Percentiles rank a stretch among this genome's conserved stretches.
Conservation (phyloP, 352 stramenopile genomes). For the Phytopythium ostracodes region DNA sequence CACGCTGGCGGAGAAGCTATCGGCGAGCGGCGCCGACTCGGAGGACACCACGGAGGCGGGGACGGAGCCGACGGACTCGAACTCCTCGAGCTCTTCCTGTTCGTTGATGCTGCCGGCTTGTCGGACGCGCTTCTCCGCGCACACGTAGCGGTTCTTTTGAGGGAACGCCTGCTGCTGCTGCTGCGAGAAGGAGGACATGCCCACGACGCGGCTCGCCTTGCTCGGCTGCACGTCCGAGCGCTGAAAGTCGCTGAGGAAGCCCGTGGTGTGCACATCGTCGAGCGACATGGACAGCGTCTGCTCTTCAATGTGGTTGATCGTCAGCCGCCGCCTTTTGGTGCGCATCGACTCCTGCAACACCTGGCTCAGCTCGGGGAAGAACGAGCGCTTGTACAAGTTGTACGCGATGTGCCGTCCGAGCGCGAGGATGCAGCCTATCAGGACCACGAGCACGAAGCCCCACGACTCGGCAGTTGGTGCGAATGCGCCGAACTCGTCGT, state of each 20-base stretch:
- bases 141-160: slow-evolving; percentile 13
- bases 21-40: slow-evolving; percentile 22
- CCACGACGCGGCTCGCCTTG: slow-evolving; percentile 19
- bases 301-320: slow-evolving; percentile 71
- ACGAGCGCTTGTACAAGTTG: slow-evolving; percentile 79
- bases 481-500: slow-evolving; percentile 78
- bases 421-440: slow-evolving; percentile 65
- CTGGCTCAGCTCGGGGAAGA: slow-evolving; percentile 64
- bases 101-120: not conserved
- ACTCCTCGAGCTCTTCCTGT: slow-evolving; percentile 6
- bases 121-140: not conserved
- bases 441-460: slow-evolving; percentile 59
- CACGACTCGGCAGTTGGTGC: slow-evolving; percentile 42
- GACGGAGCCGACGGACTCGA: slow-evolving; percentile 8
- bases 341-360: slow-evolving; percentile 62
- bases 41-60: slow-evolving; percentile 14
- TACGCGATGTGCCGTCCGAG: slow-evolving; percentile 71
- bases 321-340: slow-evolving; percentile 46
- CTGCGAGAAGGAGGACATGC: slow-evolving; percentile 10
- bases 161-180: slow-evolving; percentile 18
- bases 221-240: slow-evolving; percentile 37
- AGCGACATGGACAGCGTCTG: slow-evolving; percentile 75
- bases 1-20: slow-evolving; percentile 63
- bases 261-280: slow-evolving; percentile 55
- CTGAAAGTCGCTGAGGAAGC: slow-evolving; percentile 45